phyloP scores from a whole-genome alignment of 1,284 basidiomycete species.

The Boletus mariae region DNA sequence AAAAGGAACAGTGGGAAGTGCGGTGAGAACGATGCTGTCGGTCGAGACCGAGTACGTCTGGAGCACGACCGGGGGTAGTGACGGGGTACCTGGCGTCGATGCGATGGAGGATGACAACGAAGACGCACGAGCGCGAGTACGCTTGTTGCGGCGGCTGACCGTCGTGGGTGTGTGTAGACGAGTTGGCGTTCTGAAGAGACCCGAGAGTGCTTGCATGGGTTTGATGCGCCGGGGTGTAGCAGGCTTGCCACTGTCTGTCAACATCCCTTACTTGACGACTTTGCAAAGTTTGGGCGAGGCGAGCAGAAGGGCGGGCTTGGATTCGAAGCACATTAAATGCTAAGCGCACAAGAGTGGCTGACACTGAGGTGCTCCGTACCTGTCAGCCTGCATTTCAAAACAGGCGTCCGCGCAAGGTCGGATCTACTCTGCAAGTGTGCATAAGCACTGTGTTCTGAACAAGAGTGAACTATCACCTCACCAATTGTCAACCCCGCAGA shows the following conservation, averaged over 20 bases:
- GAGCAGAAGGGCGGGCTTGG: neutral
- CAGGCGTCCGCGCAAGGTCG: neutral
- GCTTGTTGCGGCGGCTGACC: constrained; percentile 20
- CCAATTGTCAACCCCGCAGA: too few relatives aligned
- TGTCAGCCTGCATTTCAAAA: neutral
- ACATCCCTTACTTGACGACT: constrained; percentile 12
- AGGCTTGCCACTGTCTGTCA: constrained; percentile 4
- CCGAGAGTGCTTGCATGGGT: constrained; percentile 17
- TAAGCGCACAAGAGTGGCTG: neutral
- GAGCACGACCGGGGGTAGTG: constrained; percentile 37
- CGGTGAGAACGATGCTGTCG: constrained; percentile 55
- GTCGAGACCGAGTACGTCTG: constrained; percentile 49
- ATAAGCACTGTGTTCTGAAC: neutral
- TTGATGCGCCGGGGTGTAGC: constrained; percentile 13
- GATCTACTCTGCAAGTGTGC: neutral
- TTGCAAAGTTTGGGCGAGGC: neutral
- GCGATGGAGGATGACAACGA: constrained; percentile 6
- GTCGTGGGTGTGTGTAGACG: constrained; percentile 17
- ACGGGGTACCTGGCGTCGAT: constrained; percentile 4
- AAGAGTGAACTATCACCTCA: too few relatives aligned
- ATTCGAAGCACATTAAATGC: neutral
- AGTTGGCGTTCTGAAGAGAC: constrained; percentile 26
- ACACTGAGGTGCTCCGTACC: neutral
- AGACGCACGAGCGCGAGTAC: constrained; percentile 12
- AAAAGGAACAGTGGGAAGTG: constrained; percentile 49